Evolutionary conservation across 805 yeast genomes (phyloP), one percentile per base, ranked within the genome.

Genomic region (Pichia kluyveri): DNA sequence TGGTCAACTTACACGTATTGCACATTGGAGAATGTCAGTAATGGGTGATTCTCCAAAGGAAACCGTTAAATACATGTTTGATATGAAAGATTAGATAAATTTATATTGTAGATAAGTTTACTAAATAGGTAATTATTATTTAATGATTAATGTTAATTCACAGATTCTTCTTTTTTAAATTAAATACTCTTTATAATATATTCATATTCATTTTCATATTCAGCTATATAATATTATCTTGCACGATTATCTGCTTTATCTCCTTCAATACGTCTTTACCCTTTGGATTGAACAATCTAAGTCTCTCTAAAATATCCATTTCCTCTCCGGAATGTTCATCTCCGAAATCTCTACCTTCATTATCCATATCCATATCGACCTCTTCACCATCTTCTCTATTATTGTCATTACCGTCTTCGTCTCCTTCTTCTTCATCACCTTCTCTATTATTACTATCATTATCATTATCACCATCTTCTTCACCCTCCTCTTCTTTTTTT

Each of bases 1-100:
- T 31, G 79, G 73, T 64, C 98, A 91, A 72, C 68, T 93, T 38
- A 60, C 69, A 41, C 79, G 99, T 69, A 77, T 91, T 47, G 72
- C 70, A 59, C 69, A 72, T 52, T 87, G 80, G 72, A 83, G 96
- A 71, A 56, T 64, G 37, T 34, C 41, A 10, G 66, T 67, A 2
- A 60, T 69, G 47, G 96, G 96, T 40, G 90, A 86, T 60, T 60
- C 80, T 32, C 60, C 79, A 10, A 49, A 60, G n/a, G 77, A 80
- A 59, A 77, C 82, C 26, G 47, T 80, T 45, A 67, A 74, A 50
- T 83, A 86, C 65, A 72, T 87, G 46, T 45, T 80, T 32, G 70
- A 71, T 48, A 86, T 88, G 23, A 47, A 54, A 12, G 53, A 30
- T 30, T 30, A 30, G 32, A 12, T 30, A 12, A 10, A 30, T 30